Evolutionary conservation across 2,329 filamentous ascomycete species (phyloP), one percentile per base, ranked within the genome.

Genomic region (Atkinsonella texensis): DNA sequence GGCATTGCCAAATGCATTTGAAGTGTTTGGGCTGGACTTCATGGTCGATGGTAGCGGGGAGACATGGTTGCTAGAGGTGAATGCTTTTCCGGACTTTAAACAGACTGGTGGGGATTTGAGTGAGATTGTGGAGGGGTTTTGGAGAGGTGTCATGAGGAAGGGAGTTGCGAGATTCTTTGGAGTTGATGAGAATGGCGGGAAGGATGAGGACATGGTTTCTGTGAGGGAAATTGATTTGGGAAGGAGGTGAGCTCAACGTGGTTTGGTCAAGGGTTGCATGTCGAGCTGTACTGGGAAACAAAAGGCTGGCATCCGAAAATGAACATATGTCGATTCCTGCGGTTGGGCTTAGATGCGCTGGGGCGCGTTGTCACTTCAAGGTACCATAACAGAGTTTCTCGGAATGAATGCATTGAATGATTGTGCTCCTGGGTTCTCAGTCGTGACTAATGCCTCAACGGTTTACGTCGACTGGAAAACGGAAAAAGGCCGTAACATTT

Each of bases 21-120:
- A 98, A 71, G 73, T 94, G 8, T 98, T 87, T 65, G 93, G 93
- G 0, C 68, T 97, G 42, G 93, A 98, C 65, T 98, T 93, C 63
- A 67, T 98, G 61, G 83, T 96, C 10, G 87, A 89, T 61, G 74
- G 64, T 0, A 61, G 65, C 9, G 83, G 81, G 0, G 74, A 62
- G 3, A 79, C 81, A 3, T 96, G 83, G 81, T 65, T 98, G 61
- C 71, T 98, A 52, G 93, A 98, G 71, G 80, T 95, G 33, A 98
- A 98, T 71, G 88, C 91, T 0, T 98, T 95, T 68, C 93, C 93
- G 10, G 93, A 98, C 70, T 97, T 97, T 63, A 83, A 79, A 62
- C 91, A 97, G 78, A 95, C 89, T 15, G 93, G 93, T 9, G 89
- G 88, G 0, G 84, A 86, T 52, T 68, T 95, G 57, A 80, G 76